Base-by-base conservation (phyloP, 1,284 basidiomycete species). In the Cryptococcus jaspeensis region DNA sequence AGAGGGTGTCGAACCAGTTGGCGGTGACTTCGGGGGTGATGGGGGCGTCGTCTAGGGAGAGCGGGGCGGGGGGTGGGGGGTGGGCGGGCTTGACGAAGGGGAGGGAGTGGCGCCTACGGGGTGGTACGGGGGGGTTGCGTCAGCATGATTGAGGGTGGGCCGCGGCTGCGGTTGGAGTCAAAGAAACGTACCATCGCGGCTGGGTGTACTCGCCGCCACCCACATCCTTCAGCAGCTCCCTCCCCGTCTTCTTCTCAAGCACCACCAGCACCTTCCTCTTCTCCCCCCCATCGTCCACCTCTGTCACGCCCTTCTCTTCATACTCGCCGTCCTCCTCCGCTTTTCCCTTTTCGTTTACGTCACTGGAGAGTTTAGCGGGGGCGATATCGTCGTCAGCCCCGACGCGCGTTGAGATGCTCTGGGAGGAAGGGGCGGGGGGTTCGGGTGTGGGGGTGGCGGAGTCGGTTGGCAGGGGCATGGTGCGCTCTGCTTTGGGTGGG, bases 21-120 rank as follows among this genome's bases (percentile, higher is more conserved):
- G 85, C 84, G 1, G 71, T 74, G 36, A 76, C 78, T 57, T 86
- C 81, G 0, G 85, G 86, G 2, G 82, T 81, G 18, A 77, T 42
- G 7, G 73, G 66, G 0, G 84, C 83, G 52, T 83, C 82, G 59
- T 85, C 84, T 54, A 86, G 71, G n/a, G 81, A 82, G 5, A 71
- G 72, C 20, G 80, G 80, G 1, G 83, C 76, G 0, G 82, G 81
- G 0, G 82, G 81, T 0, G 81, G 79, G 1, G 70, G 68, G 52
- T 75, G 62, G 58, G 75, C 75, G 1, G 73, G 69, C 18, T 71
- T 75, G 43, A 75, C 55, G 50, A 76, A 76, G 1, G 76, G 76
- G 5, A 78, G 55, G 4, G 75, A 76, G 55, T 78, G 74, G 11
- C 66, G 67, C 73, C 75, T 77, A 48, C n/a, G n/a, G n/a, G n/a